These are phyloP conservation scores for Tuber microsphaerosporum DNA, from an alignment of 495 filamentous ascomycete genomes.

Conservation along the genomic window DNA sequence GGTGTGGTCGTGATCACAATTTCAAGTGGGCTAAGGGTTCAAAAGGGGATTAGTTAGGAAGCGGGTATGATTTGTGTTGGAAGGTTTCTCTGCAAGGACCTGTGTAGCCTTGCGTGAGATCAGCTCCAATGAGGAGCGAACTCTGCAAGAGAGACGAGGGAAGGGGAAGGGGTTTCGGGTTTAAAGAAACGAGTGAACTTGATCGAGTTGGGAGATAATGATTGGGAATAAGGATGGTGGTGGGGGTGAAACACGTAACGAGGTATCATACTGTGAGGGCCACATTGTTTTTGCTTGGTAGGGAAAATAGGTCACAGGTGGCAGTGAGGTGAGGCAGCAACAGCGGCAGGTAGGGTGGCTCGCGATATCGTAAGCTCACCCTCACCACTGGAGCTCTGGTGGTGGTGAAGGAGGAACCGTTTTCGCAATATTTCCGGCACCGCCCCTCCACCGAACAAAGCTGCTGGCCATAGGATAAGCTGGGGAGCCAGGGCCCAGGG, in stretches of 20 bases:
- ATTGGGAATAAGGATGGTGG: not conserved
- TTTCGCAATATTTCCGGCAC: not conserved
- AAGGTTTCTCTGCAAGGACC: not conserved
- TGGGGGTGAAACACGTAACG: conserved; percentile 4
- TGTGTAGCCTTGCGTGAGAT: not conserved
- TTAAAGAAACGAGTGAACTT: not conserved
- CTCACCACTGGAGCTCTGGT: not conserved
- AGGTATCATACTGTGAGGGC: not conserved
- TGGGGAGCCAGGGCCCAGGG: not conserved
- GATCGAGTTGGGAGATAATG: not conserved
- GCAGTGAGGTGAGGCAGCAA: not conserved
- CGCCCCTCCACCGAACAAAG: not conserved
- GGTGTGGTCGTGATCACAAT: not conserved
- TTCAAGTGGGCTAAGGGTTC: not conserved
- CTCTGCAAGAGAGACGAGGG: not conserved
- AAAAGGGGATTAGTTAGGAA: not conserved
- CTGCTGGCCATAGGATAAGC: not conserved
- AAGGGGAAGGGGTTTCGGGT: not conserved
- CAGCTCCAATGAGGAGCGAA: not conserved
- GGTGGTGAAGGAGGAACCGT: not conserved
- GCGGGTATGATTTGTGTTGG: not conserved
- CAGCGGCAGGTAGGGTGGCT: not conserved
- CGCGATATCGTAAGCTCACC: not conserved
- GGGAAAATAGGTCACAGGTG: not conserved
- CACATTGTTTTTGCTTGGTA: not conserved